A percentile compares a stretch with the other conserved stretches of the same genome.
Conservation (phyloP, 2,329 filamentous ascomycete species). For the Bipolaris sorokiniana region DNA sequence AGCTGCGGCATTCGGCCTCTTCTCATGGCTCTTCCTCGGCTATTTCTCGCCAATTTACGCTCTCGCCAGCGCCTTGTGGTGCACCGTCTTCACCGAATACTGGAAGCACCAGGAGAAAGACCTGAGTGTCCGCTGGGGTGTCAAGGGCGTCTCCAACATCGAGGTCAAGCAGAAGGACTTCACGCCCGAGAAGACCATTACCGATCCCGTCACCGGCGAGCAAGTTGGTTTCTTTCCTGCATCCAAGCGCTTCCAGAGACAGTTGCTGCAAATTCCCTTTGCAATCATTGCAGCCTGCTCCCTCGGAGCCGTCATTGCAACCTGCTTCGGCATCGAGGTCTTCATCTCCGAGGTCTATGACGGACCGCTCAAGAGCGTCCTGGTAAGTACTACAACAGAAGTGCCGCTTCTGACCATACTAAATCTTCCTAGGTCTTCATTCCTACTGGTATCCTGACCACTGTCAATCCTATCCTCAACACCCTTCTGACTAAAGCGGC, state of each 20-base stretch:
- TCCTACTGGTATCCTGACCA: constrained; percentile 85
- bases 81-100: constrained; percentile 87
- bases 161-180: constrained; percentile 81
- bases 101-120: constrained; percentile 95
- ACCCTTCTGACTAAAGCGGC: constrained; percentile 78
- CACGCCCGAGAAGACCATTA: constrained; percentile 74
- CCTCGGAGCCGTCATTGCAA: constrained; percentile 81
- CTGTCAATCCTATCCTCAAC: constrained; percentile 78
- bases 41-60: constrained; percentile 84
- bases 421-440: constrained; percentile 70
- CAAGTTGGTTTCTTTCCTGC: constrained; percentile 76
- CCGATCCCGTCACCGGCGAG: constrained; percentile 84
- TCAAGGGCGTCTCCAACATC: constrained; percentile 81
- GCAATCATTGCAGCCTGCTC: constrained; percentile 73
- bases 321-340: constrained; percentile 90
- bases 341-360: constrained; percentile 95
- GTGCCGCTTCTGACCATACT: not conserved
- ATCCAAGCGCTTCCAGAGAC: constrained; percentile 74
- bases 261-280: constrained; percentile 85
- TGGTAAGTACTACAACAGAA: constrained; percentile 64
- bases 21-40: constrained; percentile 81
- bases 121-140: constrained; percentile 85
- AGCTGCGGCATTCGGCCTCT: constrained; percentile 77
- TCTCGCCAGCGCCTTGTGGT: constrained; percentile 79
- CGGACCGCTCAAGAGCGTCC: constrained; percentile 82